Conservation (phyloP, 164 flowering plant genomes). For the Nelumbo lutea region DNA sequence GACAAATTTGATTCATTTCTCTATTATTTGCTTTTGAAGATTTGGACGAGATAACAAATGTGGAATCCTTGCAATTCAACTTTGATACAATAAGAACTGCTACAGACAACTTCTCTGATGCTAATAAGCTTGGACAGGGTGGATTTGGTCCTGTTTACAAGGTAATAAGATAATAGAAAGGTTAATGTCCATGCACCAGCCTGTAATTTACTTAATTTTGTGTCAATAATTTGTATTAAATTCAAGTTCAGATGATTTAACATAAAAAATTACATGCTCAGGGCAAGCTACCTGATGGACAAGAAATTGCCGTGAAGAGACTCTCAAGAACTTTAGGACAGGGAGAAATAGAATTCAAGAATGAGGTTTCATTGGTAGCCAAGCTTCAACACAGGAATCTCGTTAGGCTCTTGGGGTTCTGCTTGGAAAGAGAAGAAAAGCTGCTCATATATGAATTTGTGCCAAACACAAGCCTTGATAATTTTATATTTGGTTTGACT, state of each 20-base stretch:
- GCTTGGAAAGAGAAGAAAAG: conserved; percentile 20
- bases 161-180: neutral
- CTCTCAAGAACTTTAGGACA: conserved; percentile 14
- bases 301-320: conserved; percentile 26
- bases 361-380: conserved; percentile 17
- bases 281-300: conserved; percentile 16
- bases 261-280: conserved; percentile 5
- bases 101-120: conserved; percentile 24
- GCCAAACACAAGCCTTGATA: conserved; percentile 27
- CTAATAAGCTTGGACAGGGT: conserved; percentile 11
- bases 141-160: too few species aligned
- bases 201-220: too few species aligned
- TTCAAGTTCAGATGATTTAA: neutral
- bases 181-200: too few species aligned
- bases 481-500: conserved; percentile 23
- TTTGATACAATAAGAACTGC: conserved; percentile 20
- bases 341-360: conserved; percentile 16
- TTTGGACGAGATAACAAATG: conserved; percentile 8
- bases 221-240: neutral
- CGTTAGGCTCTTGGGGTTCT: conserved; percentile 26
- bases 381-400: conserved; percentile 30
- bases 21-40: neutral
- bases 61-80: conserved; percentile 23
- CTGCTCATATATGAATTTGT: conserved; percentile 30
- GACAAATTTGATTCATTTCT: neutral